Percentiles rank a stretch among this genome's conserved stretches.
These are phyloP conservation scores for Citrus maxima DNA, from an alignment of 345 rosid species.

Conservation along the genomic window DNA sequence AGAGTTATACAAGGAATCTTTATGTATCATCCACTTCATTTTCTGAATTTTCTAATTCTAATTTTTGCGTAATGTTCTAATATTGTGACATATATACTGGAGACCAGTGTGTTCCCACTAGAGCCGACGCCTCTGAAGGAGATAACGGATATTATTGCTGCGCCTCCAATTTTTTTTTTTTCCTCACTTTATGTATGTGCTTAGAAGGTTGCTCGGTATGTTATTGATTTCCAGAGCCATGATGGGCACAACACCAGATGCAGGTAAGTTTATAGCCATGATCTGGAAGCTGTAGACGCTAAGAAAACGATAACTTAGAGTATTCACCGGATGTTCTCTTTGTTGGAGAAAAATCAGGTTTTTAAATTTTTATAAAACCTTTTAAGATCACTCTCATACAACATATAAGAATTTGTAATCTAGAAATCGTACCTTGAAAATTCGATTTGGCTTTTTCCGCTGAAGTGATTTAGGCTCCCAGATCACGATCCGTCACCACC, in stretches of 20 bases:
- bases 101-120: slow-evolving; percentile 69
- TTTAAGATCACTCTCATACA: too few species aligned
- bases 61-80: too few species aligned
- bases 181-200: background rate
- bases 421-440: too few species aligned
- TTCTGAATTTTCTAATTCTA: background rate
- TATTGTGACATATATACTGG: slow-evolving; percentile 45
- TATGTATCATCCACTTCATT: background rate
- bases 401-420: too few species aligned
- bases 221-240: slow-evolving; percentile 20
- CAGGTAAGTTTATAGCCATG: slow-evolving; percentile 43
- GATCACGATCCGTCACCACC: too few species aligned
- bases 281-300: slow-evolving; percentile 37
- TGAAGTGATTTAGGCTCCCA: too few species aligned
- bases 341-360: too few species aligned
- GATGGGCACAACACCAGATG: slow-evolving; percentile 37
- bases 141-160: slow-evolving; percentile 46
- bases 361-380: too few species aligned
- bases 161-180: slow-evolving; percentile 29
- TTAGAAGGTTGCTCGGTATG: background rate
- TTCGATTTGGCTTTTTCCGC: too few species aligned
- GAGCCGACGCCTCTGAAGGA: slow-evolving; percentile 63
- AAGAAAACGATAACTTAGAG: slow-evolving; percentile 47
- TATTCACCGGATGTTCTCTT: slow-evolving; percentile 54
- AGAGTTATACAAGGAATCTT: slow-evolving; percentile 46